These are phyloP conservation scores for Blastobotrys chiropterorum DNA, from an alignment of 805 yeast species.

Conservation along the genomic window DNA sequence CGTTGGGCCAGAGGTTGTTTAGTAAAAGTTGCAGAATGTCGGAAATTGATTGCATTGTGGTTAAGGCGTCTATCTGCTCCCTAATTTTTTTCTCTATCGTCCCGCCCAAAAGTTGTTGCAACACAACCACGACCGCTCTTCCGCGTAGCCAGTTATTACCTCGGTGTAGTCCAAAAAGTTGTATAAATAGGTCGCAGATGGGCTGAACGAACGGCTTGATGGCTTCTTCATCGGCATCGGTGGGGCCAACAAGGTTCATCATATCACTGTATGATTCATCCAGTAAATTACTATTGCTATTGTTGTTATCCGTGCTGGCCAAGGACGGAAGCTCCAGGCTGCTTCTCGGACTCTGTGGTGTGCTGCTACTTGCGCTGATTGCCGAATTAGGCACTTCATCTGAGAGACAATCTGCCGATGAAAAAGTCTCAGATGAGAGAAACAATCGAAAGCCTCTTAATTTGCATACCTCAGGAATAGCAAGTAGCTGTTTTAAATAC, in stretches of 20 bases:
- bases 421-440: conserved; percentile 64
- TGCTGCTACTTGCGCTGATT: background rate
- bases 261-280: background rate
- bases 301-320: background rate
- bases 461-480: conserved; percentile 64
- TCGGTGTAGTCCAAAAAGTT: conserved; percentile 54
- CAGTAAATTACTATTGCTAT: background rate
- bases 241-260: background rate
- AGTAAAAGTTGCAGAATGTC: conserved; percentile 23
- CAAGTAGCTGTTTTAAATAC: conserved; percentile 53
- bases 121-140: conserved; percentile 67
- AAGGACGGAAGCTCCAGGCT: background rate
- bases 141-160: conserved; percentile 79
- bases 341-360: background rate
- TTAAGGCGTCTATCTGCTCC: conserved; percentile 33
- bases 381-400: background rate
- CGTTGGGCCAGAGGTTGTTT: conserved; percentile 45
- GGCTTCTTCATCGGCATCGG: conserved; percentile 13
- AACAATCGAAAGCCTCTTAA: conserved; percentile 69
- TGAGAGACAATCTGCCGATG: conserved; percentile 18
- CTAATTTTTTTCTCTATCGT: conserved; percentile 67
- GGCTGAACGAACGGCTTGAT: conserved; percentile 64
- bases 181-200: conserved; percentile 66
- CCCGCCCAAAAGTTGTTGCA: conserved; percentile 83
- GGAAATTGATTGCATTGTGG: conserved; percentile 14